Conservation (phyloP, 345 rosid species). For the Microthlaspi erraticum region DNA sequence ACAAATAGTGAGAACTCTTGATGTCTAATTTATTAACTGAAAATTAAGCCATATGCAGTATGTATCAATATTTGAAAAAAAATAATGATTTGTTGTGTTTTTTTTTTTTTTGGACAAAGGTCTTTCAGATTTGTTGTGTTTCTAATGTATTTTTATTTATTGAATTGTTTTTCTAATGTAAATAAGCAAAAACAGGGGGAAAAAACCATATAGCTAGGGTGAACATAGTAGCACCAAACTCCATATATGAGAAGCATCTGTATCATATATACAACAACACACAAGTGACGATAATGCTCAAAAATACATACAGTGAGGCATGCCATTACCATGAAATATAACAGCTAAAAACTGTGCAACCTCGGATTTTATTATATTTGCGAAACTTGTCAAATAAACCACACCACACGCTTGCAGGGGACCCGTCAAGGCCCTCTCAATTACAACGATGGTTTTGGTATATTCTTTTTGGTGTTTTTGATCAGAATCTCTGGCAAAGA, state of each 20-base stretch:
- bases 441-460: constrained; percentile 33
- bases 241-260: neutral
- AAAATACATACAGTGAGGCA: constrained; percentile 28
- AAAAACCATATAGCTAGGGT: neutral
- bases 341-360: constrained; percentile 24
- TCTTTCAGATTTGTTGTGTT: neutral
- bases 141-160: too few species aligned
- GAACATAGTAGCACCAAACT: constrained; percentile 18
- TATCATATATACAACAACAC: constrained; percentile 38
- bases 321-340: neutral
- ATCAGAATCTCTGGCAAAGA: constrained; percentile 47
- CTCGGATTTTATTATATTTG: constrained; percentile 1
- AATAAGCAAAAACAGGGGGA: neutral
- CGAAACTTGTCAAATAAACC: constrained; percentile 9
- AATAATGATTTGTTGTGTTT: neutral
- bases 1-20: neutral
- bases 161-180: neutral
- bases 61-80: neutral
- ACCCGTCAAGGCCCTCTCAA: constrained; percentile 41
- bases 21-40: neutral
- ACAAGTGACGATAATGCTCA: constrained; percentile 3
- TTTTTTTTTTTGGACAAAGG: too few species aligned
- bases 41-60: constrained; percentile 1
- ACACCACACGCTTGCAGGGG: constrained; percentile 43
- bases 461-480: neutral